phyloP scores from a whole-genome alignment of 768 basidiomycete genomes.

The Phanerochaete sordida region DNA sequence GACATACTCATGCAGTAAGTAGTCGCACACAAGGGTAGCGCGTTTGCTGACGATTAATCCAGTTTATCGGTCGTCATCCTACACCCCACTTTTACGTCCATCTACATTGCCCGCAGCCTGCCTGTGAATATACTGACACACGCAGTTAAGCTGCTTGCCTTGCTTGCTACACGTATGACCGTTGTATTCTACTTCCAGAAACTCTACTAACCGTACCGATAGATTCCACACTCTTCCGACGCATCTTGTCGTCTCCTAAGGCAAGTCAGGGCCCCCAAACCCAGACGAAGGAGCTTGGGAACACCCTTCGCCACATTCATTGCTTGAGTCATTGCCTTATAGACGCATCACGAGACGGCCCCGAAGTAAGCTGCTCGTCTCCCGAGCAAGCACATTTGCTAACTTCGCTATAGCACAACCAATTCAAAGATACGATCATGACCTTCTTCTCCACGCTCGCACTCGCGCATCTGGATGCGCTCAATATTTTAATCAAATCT shows the following conservation, averaged over 20 bases:
- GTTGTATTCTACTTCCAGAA: neutral
- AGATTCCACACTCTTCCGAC: conserved; percentile 20
- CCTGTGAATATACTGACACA: conserved; percentile 49
- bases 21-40: neutral
- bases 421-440: conserved; percentile 34
- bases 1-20: conserved; percentile 36
- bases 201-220: neutral
- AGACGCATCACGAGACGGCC: conserved; percentile 18
- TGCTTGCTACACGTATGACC: conserved; percentile 53
- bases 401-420: conserved; percentile 28
- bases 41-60: neutral
- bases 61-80: conserved; percentile 40
- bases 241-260: conserved; percentile 8
- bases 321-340: conserved; percentile 24
- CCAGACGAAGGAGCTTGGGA: conserved; percentile 7
- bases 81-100: conserved; percentile 39
- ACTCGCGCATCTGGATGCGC: conserved; percentile 34
- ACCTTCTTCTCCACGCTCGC: conserved; percentile 39
- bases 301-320: conserved; percentile 28
- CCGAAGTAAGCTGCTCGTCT: conserved; percentile 16
- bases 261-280: conserved; percentile 5
- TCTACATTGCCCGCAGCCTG: conserved; percentile 48
- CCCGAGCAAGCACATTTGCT: neutral
- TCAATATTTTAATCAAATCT: conserved; percentile 41
- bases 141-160: conserved; percentile 45